phyloP scores from a whole-genome alignment of 2,329 filamentous ascomycete species.

The Neurospora crassa region DNA sequence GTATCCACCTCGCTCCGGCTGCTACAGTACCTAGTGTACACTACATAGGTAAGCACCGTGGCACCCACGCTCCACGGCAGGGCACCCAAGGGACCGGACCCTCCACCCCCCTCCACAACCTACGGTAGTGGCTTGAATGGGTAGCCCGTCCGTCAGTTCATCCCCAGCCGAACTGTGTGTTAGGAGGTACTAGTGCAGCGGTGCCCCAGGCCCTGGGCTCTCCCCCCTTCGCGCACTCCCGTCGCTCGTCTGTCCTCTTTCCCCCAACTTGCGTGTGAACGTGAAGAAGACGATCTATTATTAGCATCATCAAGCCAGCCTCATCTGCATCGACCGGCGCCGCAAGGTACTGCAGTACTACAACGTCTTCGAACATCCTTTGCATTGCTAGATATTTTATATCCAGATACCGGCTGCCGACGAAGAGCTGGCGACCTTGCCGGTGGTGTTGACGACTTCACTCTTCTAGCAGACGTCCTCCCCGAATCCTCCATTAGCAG shows the following conservation, averaged over 20 bases:
- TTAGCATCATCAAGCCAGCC: slow-evolving; percentile 20
- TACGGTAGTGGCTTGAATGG: neutral
- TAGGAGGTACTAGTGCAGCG: neutral
- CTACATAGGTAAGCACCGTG: neutral
- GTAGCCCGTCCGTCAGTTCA: neutral
- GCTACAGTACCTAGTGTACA: too few relatives aligned
- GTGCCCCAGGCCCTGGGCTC: slow-evolving; percentile 2
- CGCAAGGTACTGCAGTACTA: slow-evolving; percentile 8
- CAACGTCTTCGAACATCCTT: neutral
- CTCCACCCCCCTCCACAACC: neutral
- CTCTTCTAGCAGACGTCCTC: neutral
- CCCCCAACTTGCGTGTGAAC: slow-evolving; percentile 4
- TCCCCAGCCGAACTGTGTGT: neutral
- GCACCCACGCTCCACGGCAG: neutral
- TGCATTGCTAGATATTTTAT: neutral
- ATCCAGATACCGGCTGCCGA: neutral
- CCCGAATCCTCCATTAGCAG: neutral
- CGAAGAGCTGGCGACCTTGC: neutral
- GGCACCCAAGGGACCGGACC: neutral
- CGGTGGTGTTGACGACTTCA: neutral
- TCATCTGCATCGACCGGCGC: slow-evolving; percentile 13
- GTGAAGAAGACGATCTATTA: slow-evolving; percentile 17
- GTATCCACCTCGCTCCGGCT: neutral
- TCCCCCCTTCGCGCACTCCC: slow-evolving; percentile 10
- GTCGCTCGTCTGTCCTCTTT: slow-evolving; percentile 13